Percentiles rank a stretch among this genome's conserved stretches.
Conservation (phyloP, 345 rosid genomes). For the Moricandia arvensis region DNA sequence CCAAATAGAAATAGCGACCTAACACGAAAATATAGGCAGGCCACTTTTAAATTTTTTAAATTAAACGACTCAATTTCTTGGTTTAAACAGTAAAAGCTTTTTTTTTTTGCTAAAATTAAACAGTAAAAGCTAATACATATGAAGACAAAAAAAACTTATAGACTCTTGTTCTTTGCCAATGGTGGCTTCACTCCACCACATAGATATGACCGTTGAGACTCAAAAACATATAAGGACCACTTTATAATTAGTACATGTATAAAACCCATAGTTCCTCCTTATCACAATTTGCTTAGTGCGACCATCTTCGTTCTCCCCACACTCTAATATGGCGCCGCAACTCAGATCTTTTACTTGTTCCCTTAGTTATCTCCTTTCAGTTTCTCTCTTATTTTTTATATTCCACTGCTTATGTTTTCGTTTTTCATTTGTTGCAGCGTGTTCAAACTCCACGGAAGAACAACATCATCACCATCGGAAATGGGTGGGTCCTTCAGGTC, state of each 20-base stretch:
- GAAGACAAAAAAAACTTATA: conserved; percentile 18
- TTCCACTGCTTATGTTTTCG: conserved; percentile 27
- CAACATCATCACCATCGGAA: conserved; percentile 44
- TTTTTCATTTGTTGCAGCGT: conserved; percentile 34
- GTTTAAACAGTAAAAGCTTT: conserved; percentile 21
- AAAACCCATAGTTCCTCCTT: not conserved
- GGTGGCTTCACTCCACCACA: conserved; percentile 16
- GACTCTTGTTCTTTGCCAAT: conserved; percentile 9
- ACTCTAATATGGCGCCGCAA: conserved; percentile 27
- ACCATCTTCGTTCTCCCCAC: not conserved
- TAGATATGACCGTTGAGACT: conserved; percentile 35
- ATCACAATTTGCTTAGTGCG: not conserved
- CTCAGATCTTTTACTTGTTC: conserved; percentile 13
- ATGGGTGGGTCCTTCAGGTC: conserved; percentile 83
- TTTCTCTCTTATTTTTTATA: not conserved
- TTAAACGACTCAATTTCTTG: too few species aligned
- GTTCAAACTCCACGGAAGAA: conserved; percentile 27
- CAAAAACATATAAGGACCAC: conserved; percentile 22
- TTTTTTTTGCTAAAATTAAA: too few species aligned
- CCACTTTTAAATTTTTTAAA: not conserved
- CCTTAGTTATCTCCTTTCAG: not conserved
- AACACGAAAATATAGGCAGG: conserved; percentile 4
- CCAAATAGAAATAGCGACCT: conserved; percentile 11
- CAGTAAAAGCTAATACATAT: conserved; percentile 21
- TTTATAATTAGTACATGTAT: conserved; percentile 7